Conservation (phyloP, 495 filamentous ascomycete species). For the Daldinia childiae region DNA sequence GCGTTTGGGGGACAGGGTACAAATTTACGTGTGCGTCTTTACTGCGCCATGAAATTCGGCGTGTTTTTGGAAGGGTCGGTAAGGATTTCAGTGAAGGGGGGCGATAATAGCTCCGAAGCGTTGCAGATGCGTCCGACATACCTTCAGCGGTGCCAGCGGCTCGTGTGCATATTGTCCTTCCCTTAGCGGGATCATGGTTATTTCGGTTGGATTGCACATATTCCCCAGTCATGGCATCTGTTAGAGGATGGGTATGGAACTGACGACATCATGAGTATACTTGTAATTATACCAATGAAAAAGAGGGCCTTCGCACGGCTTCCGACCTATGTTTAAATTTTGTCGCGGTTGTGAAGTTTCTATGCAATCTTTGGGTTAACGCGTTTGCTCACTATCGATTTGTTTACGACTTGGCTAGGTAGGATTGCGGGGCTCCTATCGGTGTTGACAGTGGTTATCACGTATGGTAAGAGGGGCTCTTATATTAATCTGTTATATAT, state of each 20-base stretch:
- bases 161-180: conserved; percentile 30
- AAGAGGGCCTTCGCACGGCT: conserved; percentile 32
- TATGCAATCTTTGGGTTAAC: not conserved
- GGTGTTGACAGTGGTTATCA: not conserved
- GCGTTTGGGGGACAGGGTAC: conserved; percentile 46
- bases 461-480: not conserved
- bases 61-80: conserved; percentile 38
- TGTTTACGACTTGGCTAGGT: not conserved
- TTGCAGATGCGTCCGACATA: conserved; percentile 30
- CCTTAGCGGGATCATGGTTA: conserved; percentile 23
- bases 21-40: conserved; percentile 39
- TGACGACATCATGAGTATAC: conserved; percentile 50
- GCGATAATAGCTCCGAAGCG: conserved; percentile 18
- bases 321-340: conserved; percentile 16
- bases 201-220: conserved; percentile 47
- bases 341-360: not conserved
- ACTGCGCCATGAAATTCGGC: conserved; percentile 37
- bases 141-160: conserved; percentile 28
- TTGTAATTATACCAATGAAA: conserved; percentile 51
- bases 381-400: not conserved
- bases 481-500: not conserved
- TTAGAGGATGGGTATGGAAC: conserved; percentile 32
- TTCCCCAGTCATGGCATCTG: conserved; percentile 34
- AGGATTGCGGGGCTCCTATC: not conserved
- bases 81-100: conserved; percentile 23